A percentile compares a stretch with the other conserved stretches of the same genome.
Evolutionary conservation across 148 eudicot species (phyloP).

Genomic region (Diospyros lotus): DNA sequence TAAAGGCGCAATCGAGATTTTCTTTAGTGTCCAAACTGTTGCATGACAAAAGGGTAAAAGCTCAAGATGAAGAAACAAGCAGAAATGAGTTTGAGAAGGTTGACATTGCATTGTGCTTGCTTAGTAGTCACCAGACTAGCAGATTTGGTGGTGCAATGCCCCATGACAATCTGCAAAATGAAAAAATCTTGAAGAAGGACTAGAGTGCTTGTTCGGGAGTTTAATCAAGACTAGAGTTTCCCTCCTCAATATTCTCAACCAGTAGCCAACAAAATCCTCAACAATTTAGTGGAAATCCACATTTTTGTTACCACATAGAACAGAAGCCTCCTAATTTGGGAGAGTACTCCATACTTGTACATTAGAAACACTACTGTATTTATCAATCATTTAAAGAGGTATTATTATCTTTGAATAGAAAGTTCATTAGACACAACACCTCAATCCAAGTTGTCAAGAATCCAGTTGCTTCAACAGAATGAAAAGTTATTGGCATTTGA

Average conservation of each 20-base stretch:
- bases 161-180: slow-evolving; percentile 13
- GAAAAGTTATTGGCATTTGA: too few species aligned
- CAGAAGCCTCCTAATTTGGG: too few species aligned
- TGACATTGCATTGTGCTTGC: slow-evolving; percentile 24
- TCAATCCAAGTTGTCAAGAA: too few species aligned
- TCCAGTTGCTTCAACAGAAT: too few species aligned
- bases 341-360: too few species aligned
- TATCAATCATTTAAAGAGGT: too few species aligned
- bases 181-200: slow-evolving; percentile 34
- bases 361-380: too few species aligned
- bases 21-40: background rate
- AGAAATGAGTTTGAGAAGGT: slow-evolving; percentile 20
- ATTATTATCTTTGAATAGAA: too few species aligned
- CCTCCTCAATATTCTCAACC: slow-evolving; percentile 43
- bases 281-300: too few species aligned
- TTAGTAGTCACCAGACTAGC: slow-evolving; percentile 21
- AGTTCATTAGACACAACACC: too few species aligned
- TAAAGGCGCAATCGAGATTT: background rate
- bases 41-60: too few species aligned
- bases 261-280: slow-evolving; percentile 1
- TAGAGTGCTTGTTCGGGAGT: slow-evolving; percentile 37
- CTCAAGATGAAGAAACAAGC: slow-evolving; percentile 1
- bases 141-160: background rate
- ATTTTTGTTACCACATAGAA: too few species aligned
- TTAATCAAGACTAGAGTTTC: slow-evolving; percentile 40